phyloP scores from a whole-genome alignment of 305 asterid species.

The Fraxinus albicans region DNA sequence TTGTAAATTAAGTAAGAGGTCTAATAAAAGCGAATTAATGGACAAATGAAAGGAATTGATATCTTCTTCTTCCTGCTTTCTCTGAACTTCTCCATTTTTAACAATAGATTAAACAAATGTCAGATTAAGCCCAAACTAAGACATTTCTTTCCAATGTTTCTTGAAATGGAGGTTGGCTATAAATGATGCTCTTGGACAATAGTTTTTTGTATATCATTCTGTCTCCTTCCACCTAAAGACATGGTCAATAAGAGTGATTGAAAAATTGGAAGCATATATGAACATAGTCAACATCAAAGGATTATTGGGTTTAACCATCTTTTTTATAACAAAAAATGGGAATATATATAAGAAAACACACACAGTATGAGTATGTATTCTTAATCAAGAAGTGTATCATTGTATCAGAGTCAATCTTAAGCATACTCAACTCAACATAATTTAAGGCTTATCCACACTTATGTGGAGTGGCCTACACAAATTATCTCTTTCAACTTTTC shows the following conservation, averaged over 20 bases:
- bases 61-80: not conserved
- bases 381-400: not conserved
- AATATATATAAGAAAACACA: not conserved
- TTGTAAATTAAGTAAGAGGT: not conserved
- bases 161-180: not conserved
- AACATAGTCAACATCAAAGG: not conserved
- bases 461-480: not conserved
- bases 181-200: not conserved
- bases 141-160: not conserved
- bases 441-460: not conserved
- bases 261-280: not conserved
- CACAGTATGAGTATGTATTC: not conserved
- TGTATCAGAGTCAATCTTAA: not conserved
- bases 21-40: not conserved
- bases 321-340: not conserved
- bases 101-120: not conserved
- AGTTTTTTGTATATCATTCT: not conserved
- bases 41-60: not conserved
- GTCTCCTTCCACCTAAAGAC: not conserved
- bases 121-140: not conserved
- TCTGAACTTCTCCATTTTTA: not conserved
- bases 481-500: not conserved
- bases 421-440: not conserved
- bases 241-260: not conserved
- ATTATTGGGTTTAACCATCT: not conserved